These are phyloP conservation scores for Torulaspora globosa DNA, from an alignment of 1,139 yeast species.

Conservation along the genomic window DNA sequence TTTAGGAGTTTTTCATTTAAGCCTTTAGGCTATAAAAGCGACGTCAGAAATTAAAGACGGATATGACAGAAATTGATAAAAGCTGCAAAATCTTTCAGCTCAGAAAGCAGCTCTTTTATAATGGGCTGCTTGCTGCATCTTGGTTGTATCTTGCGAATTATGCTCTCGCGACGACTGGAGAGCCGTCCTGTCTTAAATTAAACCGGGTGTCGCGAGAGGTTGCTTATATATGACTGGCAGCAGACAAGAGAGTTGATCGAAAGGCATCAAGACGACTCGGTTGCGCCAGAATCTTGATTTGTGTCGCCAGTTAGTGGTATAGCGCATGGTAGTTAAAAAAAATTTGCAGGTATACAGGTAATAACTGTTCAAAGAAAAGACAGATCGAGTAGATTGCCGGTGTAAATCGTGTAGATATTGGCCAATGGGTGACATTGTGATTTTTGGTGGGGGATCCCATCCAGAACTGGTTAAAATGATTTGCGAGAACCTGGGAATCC, in stretches of 20 bases:
- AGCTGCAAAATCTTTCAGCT: too few relatives aligned
- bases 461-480: slow-evolving; percentile 57
- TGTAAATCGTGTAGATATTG: neutral
- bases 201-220: too few relatives aligned
- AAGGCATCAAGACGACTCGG: too few relatives aligned
- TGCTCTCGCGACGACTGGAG: too few relatives aligned
- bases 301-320: neutral
- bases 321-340: neutral
- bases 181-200: too few relatives aligned
- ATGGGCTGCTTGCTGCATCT: too few relatives aligned
- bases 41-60: neutral
- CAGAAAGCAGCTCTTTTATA: too few relatives aligned
- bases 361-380: neutral
- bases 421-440: slow-evolving; percentile 63
- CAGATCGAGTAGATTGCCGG: neutral
- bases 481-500: slow-evolving; percentile 63
- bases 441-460: slow-evolving; percentile 69
- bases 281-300: neutral
- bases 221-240: too few relatives aligned
- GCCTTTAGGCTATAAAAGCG: neutral
- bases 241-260: neutral
- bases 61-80: neutral
- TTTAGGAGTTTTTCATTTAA: slow-evolving; percentile 4
- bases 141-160: too few relatives aligned
- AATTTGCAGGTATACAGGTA: slow-evolving; percentile 1